phyloP scores from a whole-genome alignment of 768 basidiomycete genomes.

The Leccinum longicurvipes region DNA sequence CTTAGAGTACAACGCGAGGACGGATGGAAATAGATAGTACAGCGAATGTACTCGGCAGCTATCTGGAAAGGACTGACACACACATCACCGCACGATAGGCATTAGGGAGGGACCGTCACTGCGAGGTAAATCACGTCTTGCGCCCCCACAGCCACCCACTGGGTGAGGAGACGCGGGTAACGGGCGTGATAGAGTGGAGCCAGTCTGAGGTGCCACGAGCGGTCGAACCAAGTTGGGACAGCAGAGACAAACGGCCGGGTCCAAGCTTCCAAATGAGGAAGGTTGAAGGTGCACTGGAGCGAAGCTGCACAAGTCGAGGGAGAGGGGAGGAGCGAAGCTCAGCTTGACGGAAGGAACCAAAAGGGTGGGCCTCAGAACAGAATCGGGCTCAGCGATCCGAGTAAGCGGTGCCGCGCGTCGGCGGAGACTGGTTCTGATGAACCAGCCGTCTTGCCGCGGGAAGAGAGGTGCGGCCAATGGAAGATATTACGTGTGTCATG shows the following conservation, averaged over 20 bases:
- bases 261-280: constrained; percentile 24
- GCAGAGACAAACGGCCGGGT: constrained; percentile 19
- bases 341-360: constrained; percentile 16
- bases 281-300: constrained; percentile 20
- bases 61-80: background rate
- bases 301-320: no score
- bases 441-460: constrained; percentile 28
- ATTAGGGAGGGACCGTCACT: background rate
- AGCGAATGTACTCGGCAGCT: background rate
- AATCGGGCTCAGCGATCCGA: constrained; percentile 14
- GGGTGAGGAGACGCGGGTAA: background rate
- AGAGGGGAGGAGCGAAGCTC: background rate
- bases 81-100: background rate
- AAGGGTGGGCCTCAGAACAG: constrained; percentile 2
- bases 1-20: background rate
- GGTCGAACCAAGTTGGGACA: constrained; percentile 5
- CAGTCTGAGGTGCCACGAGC: background rate
- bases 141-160: constrained; percentile 20
- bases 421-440: constrained; percentile 23
- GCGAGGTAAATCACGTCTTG: constrained; percentile 24
- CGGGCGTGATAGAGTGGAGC: background rate
- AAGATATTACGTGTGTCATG: constrained; percentile 27
- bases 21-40: constrained; percentile 3
- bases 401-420: constrained; percentile 27
- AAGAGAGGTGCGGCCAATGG: constrained; percentile 23